Evolutionary conservation across 768 basidiomycete genomes (phyloP), one percentile per base, ranked within the genome.

Genomic region (Amanita thiersii): DNA sequence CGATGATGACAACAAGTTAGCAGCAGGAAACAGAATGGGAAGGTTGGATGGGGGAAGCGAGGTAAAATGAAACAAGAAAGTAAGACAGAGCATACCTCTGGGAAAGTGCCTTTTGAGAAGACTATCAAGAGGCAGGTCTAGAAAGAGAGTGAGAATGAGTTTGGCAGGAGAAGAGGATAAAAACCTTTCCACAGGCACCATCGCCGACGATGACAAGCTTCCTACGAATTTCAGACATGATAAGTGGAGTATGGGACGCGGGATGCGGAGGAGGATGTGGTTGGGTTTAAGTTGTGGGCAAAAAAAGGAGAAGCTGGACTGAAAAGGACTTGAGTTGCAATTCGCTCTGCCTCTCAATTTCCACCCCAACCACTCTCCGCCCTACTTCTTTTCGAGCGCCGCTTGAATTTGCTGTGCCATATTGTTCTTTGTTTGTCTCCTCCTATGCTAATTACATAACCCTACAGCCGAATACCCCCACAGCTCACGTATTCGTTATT

Each of bases 181-280:
- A 37, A 28, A 86, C 86, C 86, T 92, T 91, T 69, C 89, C 90
- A 55, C 89, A 93, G 66, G 89, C 90, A 77, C 92, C 92, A 71
- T 94, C 92, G 63, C 93, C 93, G 52, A 98, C 93, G 64, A 97
- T 96, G 63, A 98, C 93, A 55, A 98, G 83, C 69, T 98, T 98
- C 67, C 92, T 86, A 69, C 93, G 80, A 66, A 97, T 94, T 73
- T 96, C 93, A 61, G 91, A 83, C 92, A 97, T 97, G 63, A 39
- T 47, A 40, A 29, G 8, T 15, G n/a, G 32, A 21, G 20, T 14
- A 19, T 21, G 7, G 23, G 24, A n/a, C 23, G 2, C 23, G 6
- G 10, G 41, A n/a, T 23, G 32, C 17, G n/a, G n/a, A 36, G 11
- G 19, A 41, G 14, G 40, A 41, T 32, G 40, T 14, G 7, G 14